These are phyloP conservation scores for Papiliotrema fonsecae DNA, from an alignment of 1,284 basidiomycete genomes.

Conservation along the genomic window DNA sequence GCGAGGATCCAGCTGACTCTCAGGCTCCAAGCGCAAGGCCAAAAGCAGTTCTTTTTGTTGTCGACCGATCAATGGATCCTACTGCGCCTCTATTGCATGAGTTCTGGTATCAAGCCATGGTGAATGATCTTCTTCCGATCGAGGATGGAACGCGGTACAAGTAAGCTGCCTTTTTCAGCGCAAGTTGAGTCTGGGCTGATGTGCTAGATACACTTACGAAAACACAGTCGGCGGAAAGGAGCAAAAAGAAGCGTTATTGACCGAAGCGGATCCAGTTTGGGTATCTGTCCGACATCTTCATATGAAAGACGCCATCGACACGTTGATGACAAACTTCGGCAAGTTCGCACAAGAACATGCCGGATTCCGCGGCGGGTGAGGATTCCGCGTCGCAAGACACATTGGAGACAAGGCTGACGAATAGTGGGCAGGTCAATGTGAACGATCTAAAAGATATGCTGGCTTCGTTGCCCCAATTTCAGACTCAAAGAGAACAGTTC, in stretches of 20 bases:
- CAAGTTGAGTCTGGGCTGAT: background rate
- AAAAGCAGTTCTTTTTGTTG: constrained; percentile 81
- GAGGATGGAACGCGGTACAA: constrained; percentile 79
- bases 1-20: constrained; percentile 2
- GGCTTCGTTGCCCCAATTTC: constrained; percentile 88
- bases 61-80: constrained; percentile 92
- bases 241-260: constrained; percentile 76
- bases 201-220: constrained; percentile 77
- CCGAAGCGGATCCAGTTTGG: constrained; percentile 87
- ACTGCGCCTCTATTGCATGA: constrained; percentile 89
- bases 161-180: constrained; percentile 51
- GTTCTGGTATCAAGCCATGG: constrained; percentile 99
- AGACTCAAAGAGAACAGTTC: constrained; percentile 92
- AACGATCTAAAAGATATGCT: constrained; percentile 99
- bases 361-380: constrained; percentile 71
- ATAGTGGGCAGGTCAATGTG: constrained; percentile 70
- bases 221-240: constrained; percentile 70
- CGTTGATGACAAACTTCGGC: constrained; percentile 89
- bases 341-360: constrained; percentile 89
- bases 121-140: constrained; percentile 85
- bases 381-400: constrained; percentile 3
- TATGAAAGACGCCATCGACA: constrained; percentile 97
- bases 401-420: background rate
- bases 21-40: constrained; percentile 49
- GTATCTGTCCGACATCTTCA: constrained; percentile 90